These are phyloP conservation scores for Aristolochia californica DNA, from an alignment of 164 flowering plant species.

Conservation along the genomic window DNA sequence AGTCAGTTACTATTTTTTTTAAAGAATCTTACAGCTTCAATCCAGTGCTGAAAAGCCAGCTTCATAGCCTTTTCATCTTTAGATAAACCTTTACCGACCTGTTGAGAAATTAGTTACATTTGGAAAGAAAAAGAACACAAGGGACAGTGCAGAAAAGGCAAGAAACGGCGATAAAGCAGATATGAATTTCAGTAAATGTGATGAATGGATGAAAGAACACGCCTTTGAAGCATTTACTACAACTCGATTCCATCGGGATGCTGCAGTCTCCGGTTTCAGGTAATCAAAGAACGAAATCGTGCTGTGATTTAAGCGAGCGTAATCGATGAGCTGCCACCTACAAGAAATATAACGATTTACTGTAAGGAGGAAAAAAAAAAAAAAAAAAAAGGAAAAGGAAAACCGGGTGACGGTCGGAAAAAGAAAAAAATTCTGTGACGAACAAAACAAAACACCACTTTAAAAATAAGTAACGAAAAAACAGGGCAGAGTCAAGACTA, in stretches of 20 bases:
- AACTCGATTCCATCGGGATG: slow-evolving; percentile 60
- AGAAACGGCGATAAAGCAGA: neutral
- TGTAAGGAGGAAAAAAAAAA: too few species aligned
- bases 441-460: neutral
- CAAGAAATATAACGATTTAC: slow-evolving; percentile 1
- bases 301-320: slow-evolving; percentile 49
- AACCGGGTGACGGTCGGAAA: neutral
- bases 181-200: neutral
- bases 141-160: neutral
- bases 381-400: neutral
- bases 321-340: slow-evolving; percentile 82
- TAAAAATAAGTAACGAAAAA: neutral
- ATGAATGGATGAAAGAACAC: neutral
- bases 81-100: slow-evolving; percentile 86
- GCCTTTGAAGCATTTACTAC: slow-evolving; percentile 73
- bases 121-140: neutral
- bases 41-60: slow-evolving; percentile 92
- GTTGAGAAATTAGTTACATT: neutral
- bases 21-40: slow-evolving; percentile 65
- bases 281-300: slow-evolving; percentile 71
- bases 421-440: neutral
- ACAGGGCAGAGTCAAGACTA: neutral
- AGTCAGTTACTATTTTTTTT: neutral
- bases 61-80: slow-evolving; percentile 57
- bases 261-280: slow-evolving; percentile 46